Evolutionary conservation across 352 stramenopile genomes (phyloP).

Genomic region (Sclerospora graminicola): DNA sequence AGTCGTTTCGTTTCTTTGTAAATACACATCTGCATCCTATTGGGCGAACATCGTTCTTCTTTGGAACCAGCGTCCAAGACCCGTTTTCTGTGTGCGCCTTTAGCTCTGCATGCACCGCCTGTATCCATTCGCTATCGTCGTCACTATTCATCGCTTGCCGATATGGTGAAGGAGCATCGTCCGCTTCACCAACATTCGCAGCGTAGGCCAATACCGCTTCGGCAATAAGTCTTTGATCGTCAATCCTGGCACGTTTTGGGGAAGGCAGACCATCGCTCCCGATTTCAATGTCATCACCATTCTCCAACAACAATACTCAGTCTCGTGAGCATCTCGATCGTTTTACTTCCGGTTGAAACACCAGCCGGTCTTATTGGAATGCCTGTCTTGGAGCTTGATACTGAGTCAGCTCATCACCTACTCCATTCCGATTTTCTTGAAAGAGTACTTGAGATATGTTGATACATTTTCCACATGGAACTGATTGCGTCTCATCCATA

Average conservation of each 20-base stretch:
- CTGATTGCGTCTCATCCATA: too few relatives aligned
- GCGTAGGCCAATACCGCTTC: conserved; percentile 5
- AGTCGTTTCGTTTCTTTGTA: conserved; percentile 2
- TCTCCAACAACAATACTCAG: too few relatives aligned
- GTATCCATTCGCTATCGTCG: background rate
- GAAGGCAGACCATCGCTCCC: too few relatives aligned
- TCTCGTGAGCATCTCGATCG: too few relatives aligned
- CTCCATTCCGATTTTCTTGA: background rate
- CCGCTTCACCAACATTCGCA: background rate
- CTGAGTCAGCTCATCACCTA: too few relatives aligned
- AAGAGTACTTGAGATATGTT: background rate
- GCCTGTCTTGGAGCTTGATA: background rate
- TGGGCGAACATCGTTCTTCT: background rate
- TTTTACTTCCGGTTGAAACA: too few relatives aligned
- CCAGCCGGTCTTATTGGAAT: background rate
- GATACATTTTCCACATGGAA: too few relatives aligned
- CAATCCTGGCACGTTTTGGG: too few relatives aligned
- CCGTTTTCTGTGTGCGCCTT: background rate
- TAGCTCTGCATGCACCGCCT: background rate
- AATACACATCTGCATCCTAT: conserved; percentile 5
- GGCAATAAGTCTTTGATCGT: too few relatives aligned
- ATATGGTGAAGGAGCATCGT: conserved; percentile 1
- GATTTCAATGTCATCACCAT: too few relatives aligned
- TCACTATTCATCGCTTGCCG: background rate
- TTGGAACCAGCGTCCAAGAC: background rate